Evolutionary conservation across 176 grass and related monocot species (phyloP).

Genomic region (Zoysia pacifica): DNA sequence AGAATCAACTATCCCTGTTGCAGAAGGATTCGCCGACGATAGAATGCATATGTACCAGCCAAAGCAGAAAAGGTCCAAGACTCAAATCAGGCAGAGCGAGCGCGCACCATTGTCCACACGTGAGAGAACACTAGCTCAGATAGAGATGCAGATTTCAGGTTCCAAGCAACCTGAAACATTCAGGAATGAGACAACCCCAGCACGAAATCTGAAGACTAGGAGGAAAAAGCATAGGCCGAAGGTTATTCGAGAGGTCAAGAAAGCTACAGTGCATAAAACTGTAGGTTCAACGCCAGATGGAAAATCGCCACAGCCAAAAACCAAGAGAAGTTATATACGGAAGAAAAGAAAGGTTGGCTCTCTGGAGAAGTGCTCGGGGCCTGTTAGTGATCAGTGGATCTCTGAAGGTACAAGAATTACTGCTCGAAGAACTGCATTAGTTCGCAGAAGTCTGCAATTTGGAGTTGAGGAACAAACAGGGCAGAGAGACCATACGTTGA

Average conservation of each 20-base stretch:
- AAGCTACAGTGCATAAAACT: constrained; percentile 33
- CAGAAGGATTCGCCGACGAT: constrained; percentile 6
- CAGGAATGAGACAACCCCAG: constrained; percentile 19
- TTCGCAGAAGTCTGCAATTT: constrained; percentile 54
- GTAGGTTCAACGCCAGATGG: constrained; percentile 41
- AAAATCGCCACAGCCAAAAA: constrained; percentile 35
- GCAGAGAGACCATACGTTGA: not conserved
- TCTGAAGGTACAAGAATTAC: constrained; percentile 15
- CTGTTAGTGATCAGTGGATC: constrained; percentile 15
- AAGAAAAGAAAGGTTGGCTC: constrained; percentile 51
- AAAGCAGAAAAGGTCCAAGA: constrained; percentile 26
- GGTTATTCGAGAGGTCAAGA: constrained; percentile 54
- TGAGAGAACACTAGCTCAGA: constrained; percentile 39
- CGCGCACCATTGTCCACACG: constrained; percentile 28
- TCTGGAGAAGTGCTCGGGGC: constrained; percentile 20
- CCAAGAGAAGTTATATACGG: constrained; percentile 51
- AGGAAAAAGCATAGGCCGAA: constrained; percentile 68
- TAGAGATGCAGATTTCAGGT: constrained; percentile 36
- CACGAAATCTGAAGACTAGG: constrained; percentile 31
- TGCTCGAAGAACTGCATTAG: constrained; percentile 34
- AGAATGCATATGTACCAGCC: constrained; percentile 32
- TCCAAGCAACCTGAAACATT: constrained; percentile 16
- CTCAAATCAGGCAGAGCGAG: constrained; percentile 34
- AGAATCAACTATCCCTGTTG: constrained; percentile 14
- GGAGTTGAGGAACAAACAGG: constrained; percentile 34